Evolutionary conservation across 2,329 filamentous ascomycete genomes (phyloP).

Genomic region (Botrytis deweyae): DNA sequence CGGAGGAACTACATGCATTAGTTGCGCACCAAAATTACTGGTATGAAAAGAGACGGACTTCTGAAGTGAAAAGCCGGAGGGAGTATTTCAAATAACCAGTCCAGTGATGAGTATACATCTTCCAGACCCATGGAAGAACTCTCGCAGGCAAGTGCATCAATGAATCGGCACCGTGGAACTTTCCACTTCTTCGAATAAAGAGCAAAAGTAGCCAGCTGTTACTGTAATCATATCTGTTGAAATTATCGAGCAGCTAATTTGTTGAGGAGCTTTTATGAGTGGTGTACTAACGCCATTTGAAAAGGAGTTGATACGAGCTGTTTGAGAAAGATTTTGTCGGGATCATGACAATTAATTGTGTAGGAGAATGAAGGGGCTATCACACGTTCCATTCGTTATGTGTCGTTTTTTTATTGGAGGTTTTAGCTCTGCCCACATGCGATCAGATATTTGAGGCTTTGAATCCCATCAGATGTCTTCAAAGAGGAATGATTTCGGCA

Average conservation of each 20-base stretch:
- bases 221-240: neutral
- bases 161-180: neutral
- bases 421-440: neutral
- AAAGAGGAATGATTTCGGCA: accelerated
- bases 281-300: neutral
- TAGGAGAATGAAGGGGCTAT: neutral
- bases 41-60: neutral
- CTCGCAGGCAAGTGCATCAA: neutral
- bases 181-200: neutral
- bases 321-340: neutral
- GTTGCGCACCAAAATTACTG: neutral
- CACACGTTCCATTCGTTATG: neutral
- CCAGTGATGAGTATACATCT: neutral
- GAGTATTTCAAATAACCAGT: neutral
- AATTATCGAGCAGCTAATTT: neutral
- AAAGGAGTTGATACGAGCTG: neutral
- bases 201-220: neutral
- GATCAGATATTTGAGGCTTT: neutral
- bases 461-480: neutral
- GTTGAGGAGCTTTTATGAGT: neutral
- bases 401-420: neutral
- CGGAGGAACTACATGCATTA: neutral
- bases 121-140: neutral
- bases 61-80: neutral
- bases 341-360: neutral